Evolutionary conservation across 2,329 filamentous ascomycete genomes (phyloP).

Genomic region (Calonectria pteridis): DNA sequence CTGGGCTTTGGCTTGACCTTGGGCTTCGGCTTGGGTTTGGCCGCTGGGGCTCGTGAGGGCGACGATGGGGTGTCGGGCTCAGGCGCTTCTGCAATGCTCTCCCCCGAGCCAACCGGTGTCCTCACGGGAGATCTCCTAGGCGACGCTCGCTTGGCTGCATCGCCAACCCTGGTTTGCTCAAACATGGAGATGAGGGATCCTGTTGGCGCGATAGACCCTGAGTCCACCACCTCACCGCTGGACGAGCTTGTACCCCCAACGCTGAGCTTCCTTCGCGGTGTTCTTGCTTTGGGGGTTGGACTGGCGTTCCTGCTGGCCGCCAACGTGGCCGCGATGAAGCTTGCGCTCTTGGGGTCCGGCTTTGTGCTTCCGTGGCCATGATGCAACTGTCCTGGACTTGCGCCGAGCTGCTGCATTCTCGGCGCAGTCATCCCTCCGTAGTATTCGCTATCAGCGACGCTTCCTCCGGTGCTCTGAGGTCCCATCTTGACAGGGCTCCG

Average conservation of each 20-base stretch:
- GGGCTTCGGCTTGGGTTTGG: conserved; percentile 46
- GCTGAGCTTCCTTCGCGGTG: conserved; percentile 48
- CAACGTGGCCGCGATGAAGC: conserved; percentile 70
- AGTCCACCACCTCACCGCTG: conserved; percentile 55
- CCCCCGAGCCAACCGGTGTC: conserved; percentile 19
- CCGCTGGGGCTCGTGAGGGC: conserved; percentile 6
- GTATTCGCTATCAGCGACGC: conserved; percentile 41
- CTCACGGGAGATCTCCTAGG: conserved; percentile 36
- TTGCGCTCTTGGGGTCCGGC: conserved; percentile 63
- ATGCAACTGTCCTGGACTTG: conserved; percentile 36
- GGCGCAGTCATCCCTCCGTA: conserved; percentile 38
- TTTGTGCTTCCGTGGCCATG: conserved; percentile 27
- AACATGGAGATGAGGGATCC: conserved; percentile 77
- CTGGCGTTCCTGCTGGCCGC: conserved; percentile 66
- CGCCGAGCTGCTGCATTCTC: conserved; percentile 42
- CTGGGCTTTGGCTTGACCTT: conserved; percentile 42
- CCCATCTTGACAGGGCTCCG: conserved; percentile 44
- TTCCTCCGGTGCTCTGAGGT: conserved; percentile 56
- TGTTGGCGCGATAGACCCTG: conserved; percentile 71
- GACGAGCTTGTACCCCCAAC: conserved; percentile 46
- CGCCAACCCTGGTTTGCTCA: conserved; percentile 62
- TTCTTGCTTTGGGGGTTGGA: conserved; percentile 46
- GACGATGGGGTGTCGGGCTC: conserved; percentile 1
- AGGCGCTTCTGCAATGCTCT: conserved; percentile 31
- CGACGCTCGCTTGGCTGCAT: conserved; percentile 51